Evolutionary conservation across 1,139 yeast genomes (phyloP), one percentile per base, ranked within the genome.

Genomic region (Yamadazyma sp.): DNA sequence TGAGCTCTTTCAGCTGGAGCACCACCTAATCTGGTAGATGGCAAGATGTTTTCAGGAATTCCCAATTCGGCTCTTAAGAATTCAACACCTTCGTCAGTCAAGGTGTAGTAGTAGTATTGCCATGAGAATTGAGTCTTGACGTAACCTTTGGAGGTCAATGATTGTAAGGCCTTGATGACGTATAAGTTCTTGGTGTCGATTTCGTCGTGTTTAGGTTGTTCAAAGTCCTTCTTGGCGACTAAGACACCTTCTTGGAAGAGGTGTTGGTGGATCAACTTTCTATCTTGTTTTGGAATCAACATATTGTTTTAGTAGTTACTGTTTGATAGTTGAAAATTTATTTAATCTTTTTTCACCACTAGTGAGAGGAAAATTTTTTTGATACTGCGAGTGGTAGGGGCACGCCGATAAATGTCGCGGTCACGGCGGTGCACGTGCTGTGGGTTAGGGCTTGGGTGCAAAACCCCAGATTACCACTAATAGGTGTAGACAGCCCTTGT

Each of bases 81-180:
- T 70, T 89, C 96, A 56, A 94, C 94, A 83, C 99, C 99, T 77
- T 87, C 96, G 72, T 94, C 97, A 70, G 97, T 92, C 73, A 94
- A 87, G 81, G 98, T 89, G 95, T 94, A 94, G 96, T 92, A 94
- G 81, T 92, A 94, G 84, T 88, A 88, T 86, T 90, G 97, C 99
- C 99, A 92, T 65, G 98, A 92, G 86, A 92, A 92, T 78, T 90
- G 97, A 64, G 99, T 92, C 87, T 90, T 89, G 76, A 92, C 97
- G 83, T 67, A 92, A 73, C 99, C 99, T 79, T 85, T 89, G 58
- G 98, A 92, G 70, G 96, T 89, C 75, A 92, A 86, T 53, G 97
- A 90, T 82, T 92, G 99, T 75, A 92, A 85, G 68, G 98, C 97
- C 86, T 92, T 92, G 82, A 92, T 89, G 73, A 92, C 99, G 70